Evolutionary conservation across 495 filamentous ascomycete species (phyloP), one percentile per base, ranked within the genome.

Genomic region (Cetradonia linearis): DNA sequence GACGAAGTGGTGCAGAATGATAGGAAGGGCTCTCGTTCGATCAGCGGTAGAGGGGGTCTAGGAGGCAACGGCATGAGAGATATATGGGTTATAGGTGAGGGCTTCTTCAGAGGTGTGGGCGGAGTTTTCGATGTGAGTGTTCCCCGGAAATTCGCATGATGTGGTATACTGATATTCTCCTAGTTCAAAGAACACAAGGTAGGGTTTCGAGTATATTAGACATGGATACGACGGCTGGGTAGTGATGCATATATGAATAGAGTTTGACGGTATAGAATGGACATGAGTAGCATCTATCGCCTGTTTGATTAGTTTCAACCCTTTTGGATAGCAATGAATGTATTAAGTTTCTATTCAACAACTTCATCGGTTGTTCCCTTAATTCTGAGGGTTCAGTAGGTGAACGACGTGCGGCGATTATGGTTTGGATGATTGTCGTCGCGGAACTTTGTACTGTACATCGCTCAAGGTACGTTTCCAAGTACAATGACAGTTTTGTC

Each of bases 41-140:
- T 28, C 23, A 34, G 42, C 33, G 42, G 52, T 9, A 58, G 48
- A 60, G 62, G 64, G 33, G 49, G 54, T 16, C 37, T 68, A 20
- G 70, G 63, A 14, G 70, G 66, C 2, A 72, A 71, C 55, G 70
- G 70, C 5, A 63, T 72, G 66, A 68, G 66, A 58, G 66, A 72
- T 61, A 64, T 70, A 2, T 72, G 70, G 70, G 66, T 72, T 3
- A 57, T 72, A 31, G 70, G 70, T 13, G 68, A 72, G 47, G 55
- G 64, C 4, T 68, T 68, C 49, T 70, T 72, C 36, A 63, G 70
- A 55, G 67, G 70, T 11, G 60, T 72, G 20, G 67, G 66, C 18
- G 61, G 66, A 37, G 66, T 70, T 11, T 72, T 72, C 50, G 70
- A 72, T 66, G 64, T 71, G 42, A 61, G 68, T 66, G 11, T 33